A percentile compares a stretch with the other conserved stretches of the same genome.
Evolutionary conservation across 2,329 filamentous ascomycete species (phyloP).

Genomic region (Botrytis fragariae): DNA sequence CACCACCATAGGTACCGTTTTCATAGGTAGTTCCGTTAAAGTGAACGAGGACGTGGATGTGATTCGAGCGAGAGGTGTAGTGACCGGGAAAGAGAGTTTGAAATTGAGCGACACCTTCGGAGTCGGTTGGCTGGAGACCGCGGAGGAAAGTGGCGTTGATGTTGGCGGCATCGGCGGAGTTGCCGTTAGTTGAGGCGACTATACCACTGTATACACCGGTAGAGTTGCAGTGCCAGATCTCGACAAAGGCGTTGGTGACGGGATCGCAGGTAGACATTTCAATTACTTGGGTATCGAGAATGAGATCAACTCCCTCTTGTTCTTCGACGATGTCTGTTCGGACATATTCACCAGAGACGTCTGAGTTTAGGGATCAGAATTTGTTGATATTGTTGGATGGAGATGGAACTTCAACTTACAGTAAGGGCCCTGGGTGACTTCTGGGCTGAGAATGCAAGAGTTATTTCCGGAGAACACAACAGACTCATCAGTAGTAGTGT

Average conservation of each 20-base stretch:
- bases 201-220: conserved; percentile 44
- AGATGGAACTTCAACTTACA: conserved; percentile 36
- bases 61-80: conserved; percentile 2
- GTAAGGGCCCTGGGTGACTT: conserved; percentile 54
- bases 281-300: conserved; percentile 43
- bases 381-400: not conserved
- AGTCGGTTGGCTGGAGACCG: conserved; percentile 43
- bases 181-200: conserved; percentile 44
- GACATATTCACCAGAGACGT: conserved; percentile 41
- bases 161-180: conserved; percentile 40
- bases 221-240: conserved; percentile 44
- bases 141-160: conserved; percentile 44
- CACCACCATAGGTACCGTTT: conserved; percentile 34
- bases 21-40: conserved; percentile 42
- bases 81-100: not conserved
- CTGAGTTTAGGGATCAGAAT: conserved; percentile 26
- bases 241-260: conserved; percentile 39
- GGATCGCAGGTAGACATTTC: conserved; percentile 45
- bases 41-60: conserved; percentile 37
- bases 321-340: conserved; percentile 35
- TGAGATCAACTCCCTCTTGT: conserved; percentile 42
- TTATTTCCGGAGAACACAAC: conserved; percentile 45
- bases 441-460: conserved; percentile 51
- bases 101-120: conserved; percentile 45
- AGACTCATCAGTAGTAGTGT: conserved; percentile 37